Base-by-base conservation (phyloP, 2,329 filamentous ascomycete genomes). In the Mycocentrospora acerina region DNA sequence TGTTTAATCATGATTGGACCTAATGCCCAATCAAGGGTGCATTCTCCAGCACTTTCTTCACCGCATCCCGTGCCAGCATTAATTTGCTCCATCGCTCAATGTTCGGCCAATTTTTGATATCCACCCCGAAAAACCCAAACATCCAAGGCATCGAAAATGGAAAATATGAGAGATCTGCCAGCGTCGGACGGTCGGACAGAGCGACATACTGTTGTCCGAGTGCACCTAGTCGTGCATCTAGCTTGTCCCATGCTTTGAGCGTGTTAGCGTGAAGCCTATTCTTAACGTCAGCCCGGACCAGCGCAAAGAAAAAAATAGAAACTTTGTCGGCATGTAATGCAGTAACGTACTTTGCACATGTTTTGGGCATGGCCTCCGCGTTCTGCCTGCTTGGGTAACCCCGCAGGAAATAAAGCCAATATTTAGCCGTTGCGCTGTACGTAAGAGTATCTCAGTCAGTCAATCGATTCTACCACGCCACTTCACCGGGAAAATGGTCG, bases 131-230 rank as follows among this genome's bases (percentile, higher is more conserved):
- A 31, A 68, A 66, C 7, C 27, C 52, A 38, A 67, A 67, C 62
- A 68, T 67, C 53, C 56, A 67, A 3, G 59, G 64, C 62, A 67
- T 68, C 1, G 65, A 55, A 40, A 67, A 70, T 2, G 64, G 66
- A 25, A 66, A 59, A 37, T 64, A 68, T 0, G 63, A 59, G 2
- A 70, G 24, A 30, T 70, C 66, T 1, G 66, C 65, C 6, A 69
- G 30, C 0, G 66, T 67, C 1, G 66, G 67, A 1, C 67, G 50
- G 35, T 67, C 66, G 5, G 27, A 26, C 3, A 70, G 48, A 3
- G 64, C 67, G 30, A 70, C 49, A 39, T 64, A 69, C 1, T 53
- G 17, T 35, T 70, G 66, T 2, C 32, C 49, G 1, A 44, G 36
- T 9, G 30, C 14, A 7, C 32, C 29, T 10, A 57, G 35, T 4